Evolutionary conservation across 2,329 filamentous ascomycete species (phyloP).

Genomic region (Colletotrichum sp.): DNA sequence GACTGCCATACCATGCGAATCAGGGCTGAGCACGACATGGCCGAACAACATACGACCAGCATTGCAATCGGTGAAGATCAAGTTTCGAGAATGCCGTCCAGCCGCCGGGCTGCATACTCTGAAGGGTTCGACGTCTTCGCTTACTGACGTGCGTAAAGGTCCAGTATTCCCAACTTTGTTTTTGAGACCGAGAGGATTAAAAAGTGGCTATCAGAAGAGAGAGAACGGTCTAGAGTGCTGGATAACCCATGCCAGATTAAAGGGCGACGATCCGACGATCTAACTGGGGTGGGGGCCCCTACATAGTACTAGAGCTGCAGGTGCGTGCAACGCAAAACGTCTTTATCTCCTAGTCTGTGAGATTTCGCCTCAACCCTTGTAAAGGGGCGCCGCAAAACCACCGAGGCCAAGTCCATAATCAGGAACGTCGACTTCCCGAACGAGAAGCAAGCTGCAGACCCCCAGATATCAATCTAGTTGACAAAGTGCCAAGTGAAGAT

Average conservation of each 20-base stretch:
- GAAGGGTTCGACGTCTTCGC: background rate
- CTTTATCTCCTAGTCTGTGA: background rate
- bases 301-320: background rate
- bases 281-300: background rate
- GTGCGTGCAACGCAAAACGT: background rate
- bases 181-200: background rate
- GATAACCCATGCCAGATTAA: background rate
- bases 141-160: background rate
- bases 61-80: background rate
- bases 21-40: background rate
- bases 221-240: background rate
- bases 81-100: background rate
- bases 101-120: background rate
- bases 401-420: background rate
- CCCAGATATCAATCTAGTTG: conserved; percentile 1
- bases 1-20: background rate
- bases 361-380: background rate
- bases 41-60: background rate
- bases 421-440: background rate
- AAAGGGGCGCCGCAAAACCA: background rate
- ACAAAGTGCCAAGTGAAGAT: background rate
- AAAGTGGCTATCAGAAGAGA: background rate
- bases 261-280: background rate
- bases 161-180: background rate
- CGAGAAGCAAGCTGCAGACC: background rate